These are phyloP conservation scores for Cytidiella melzeri DNA, from an alignment of 768 basidiomycete genomes.

Conservation along the genomic window DNA sequence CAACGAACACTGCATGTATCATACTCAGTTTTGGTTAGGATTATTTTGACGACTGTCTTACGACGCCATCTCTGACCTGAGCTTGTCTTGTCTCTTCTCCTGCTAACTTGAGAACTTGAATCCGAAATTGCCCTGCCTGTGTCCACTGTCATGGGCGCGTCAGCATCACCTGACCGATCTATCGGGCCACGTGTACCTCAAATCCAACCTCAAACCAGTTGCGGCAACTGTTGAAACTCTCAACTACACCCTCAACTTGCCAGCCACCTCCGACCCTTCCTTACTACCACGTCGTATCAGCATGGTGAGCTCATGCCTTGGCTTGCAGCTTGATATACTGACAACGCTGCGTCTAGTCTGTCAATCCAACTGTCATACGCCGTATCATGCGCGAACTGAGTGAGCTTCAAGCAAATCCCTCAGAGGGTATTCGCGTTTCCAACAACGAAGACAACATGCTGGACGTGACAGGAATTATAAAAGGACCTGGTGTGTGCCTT, in stretches of 20 bases:
- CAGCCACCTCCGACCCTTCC: background rate
- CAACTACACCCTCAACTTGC: background rate
- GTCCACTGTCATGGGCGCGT: background rate
- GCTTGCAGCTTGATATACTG: background rate
- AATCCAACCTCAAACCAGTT: background rate
- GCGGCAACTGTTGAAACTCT: background rate
- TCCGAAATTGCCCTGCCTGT: too few species aligned
- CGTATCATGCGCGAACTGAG: conserved; percentile 83
- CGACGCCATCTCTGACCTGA: too few species aligned
- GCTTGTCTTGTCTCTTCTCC: too few species aligned
- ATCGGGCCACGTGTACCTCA: background rate
- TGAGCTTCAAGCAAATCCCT: conserved; percentile 75
- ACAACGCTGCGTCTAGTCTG: conserved; percentile 24
- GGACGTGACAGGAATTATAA: conserved; percentile 80
- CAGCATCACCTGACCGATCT: background rate
- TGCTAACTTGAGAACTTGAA: too few species aligned
- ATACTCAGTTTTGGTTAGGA: too few species aligned
- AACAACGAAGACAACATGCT: conserved; percentile 86
- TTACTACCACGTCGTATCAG: background rate
- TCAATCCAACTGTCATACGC: conserved; percentile 59
- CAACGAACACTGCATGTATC: too few species aligned
- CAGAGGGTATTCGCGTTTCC: conserved; percentile 88
- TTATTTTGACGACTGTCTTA: too few species aligned
- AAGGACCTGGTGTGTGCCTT: conserved; percentile 73
- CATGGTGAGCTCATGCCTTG: background rate